These are phyloP conservation scores for Cordyceps militaris DNA, from an alignment of 2,329 filamentous ascomycete species.

Conservation along the genomic window DNA sequence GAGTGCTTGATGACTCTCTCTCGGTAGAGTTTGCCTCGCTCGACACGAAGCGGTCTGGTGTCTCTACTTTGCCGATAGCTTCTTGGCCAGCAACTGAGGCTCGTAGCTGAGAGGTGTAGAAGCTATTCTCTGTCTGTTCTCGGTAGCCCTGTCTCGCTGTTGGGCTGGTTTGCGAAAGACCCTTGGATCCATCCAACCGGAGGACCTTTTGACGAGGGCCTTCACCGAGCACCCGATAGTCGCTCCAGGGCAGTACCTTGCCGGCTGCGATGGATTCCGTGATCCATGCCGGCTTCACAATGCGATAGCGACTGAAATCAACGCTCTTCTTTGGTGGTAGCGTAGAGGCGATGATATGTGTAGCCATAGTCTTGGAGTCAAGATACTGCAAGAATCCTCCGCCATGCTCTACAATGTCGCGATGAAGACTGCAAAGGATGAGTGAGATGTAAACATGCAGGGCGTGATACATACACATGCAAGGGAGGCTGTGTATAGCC, in stretches of 20 bases:
- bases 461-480: constrained; percentile 50
- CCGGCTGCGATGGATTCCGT: constrained; percentile 81
- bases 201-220: constrained; percentile 76
- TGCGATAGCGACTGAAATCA: constrained; percentile 80
- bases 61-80: constrained; percentile 22
- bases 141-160: constrained; percentile 58
- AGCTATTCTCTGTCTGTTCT: constrained; percentile 75
- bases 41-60: constrained; percentile 15
- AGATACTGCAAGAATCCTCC: constrained; percentile 92
- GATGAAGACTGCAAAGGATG: constrained; percentile 54
- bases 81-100: constrained; percentile 26
- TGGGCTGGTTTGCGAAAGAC: constrained; percentile 59
- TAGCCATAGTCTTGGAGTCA: constrained; percentile 88
- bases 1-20: constrained; percentile 13
- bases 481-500: constrained; percentile 94
- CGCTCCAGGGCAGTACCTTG: constrained; percentile 75
- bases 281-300: constrained; percentile 93
- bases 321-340: constrained; percentile 88
- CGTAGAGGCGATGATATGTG: constrained; percentile 88
- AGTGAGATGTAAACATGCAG: background rate
- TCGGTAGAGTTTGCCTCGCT: constrained; percentile 1
- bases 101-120: constrained; percentile 69
- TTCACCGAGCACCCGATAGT: constrained; percentile 79
- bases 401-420: constrained; percentile 83
- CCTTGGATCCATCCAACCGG: constrained; percentile 50